phyloP scores from a whole-genome alignment of 371 early-diverging fungal genomes.

The Fennellomyces sp. region DNA sequence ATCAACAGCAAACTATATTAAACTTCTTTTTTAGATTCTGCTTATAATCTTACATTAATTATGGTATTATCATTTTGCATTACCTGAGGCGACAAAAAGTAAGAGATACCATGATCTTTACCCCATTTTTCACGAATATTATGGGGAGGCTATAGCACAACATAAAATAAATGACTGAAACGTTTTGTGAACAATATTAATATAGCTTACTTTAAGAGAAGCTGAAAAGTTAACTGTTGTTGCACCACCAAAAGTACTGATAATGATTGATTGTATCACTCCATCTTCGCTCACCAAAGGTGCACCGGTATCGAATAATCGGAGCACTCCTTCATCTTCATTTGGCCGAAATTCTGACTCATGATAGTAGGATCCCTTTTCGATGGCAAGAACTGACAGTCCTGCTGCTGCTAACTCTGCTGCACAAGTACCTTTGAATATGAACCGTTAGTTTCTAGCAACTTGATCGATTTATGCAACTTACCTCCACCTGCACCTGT shows the following conservation, averaged over 20 bases:
- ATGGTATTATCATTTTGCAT: no score
- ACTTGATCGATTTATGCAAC: no score
- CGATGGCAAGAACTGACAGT: conserved; percentile 66
- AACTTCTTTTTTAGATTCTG: no score
- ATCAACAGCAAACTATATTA: conserved; percentile 33
- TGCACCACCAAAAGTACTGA: conserved; percentile 67
- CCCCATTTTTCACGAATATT: conserved; percentile 73
- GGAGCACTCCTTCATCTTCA: conserved; percentile 44
- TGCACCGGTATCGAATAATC: conserved; percentile 44
- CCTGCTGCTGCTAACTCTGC: conserved; percentile 66
- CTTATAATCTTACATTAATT: not conserved
- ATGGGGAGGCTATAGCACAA: not conserved
- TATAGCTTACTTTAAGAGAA: conserved; percentile 57
- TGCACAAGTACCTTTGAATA: conserved; percentile 62
- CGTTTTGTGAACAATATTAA: no score
- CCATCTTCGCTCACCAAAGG: conserved; percentile 34
- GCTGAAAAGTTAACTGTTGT: conserved; percentile 65
- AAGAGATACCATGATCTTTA: conserved; percentile 49
- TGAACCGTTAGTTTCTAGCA: no score
- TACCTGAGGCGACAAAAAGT: conserved; percentile 55
- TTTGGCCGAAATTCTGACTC: conserved; percentile 49
- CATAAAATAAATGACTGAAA: not conserved
- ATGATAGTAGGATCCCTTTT: conserved; percentile 64
- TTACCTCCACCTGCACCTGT: conserved; percentile 74
- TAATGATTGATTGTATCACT: conserved; percentile 23